Evolutionary conservation across 1,284 basidiomycete genomes (phyloP), one percentile per base, ranked within the genome.

Genomic region (Cryptococcus depauperatus): DNA sequence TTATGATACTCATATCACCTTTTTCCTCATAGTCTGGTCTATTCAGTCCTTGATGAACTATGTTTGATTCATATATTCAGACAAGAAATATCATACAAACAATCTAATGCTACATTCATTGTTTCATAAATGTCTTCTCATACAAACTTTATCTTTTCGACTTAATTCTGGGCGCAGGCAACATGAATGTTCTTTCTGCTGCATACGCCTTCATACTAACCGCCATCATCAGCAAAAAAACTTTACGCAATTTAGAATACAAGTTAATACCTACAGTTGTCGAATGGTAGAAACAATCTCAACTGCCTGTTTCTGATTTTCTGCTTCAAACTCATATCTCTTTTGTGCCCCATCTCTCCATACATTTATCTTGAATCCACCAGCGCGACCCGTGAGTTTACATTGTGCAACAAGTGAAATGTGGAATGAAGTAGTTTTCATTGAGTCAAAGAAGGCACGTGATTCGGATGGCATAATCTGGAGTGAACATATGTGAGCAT

Each of bases 301-400:
- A 30, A 55, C 63, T 22, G 91, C 90, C 47, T 82, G 69, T 61
- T 81, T 81, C 0, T 83, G 76, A 57, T 76, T 89, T 68, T 95
- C 92, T 0, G 91, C 92, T 70, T 99, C 95, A 64, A 97, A 96
- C 61, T 98, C 93, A 65, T 97, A 98, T 27, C 92, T 77, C 75
- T 98, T 99, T 49, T 75, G 71, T 27, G 80, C 78, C 9, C 79
- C 77, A 38, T 84, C 82, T 34, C 81, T 73, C 60, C 77, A 76
- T 4, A 88, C 82, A 33, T 85, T 76, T 21, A 89, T 73, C 74
- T 95, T 95, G 78, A 99, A 93, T 21, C 80, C 79, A 3, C 82
- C 78, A 4, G 81, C 79, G 64, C 92, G 87, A 35, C 81, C 79
- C 1, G 84, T 85, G 59, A 91, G 82, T 56, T 87, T 85, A 64